Evolutionary conservation across 164 flowering plant species (phyloP).

Genomic region (Cinnamomum chago): DNA sequence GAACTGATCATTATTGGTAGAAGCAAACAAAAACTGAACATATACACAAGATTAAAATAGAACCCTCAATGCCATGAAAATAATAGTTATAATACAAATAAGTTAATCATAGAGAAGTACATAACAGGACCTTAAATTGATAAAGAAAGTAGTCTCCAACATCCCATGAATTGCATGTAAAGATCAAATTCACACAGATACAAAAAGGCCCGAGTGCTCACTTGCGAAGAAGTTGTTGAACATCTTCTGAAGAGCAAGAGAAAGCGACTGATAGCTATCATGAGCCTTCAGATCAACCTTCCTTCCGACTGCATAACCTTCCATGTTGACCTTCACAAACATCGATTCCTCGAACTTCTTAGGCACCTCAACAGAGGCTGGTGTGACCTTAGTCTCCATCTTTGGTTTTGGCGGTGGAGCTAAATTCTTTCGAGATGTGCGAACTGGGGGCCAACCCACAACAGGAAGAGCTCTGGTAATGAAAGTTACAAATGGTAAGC

Average conservation of each 20-base stretch:
- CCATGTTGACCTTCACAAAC: constrained; percentile 18
- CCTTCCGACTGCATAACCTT: constrained; percentile 16
- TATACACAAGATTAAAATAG: no score
- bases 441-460: constrained; percentile 19
- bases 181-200: no score
- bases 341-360: not conserved
- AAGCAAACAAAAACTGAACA: no score
- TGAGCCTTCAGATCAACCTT: constrained; percentile 16
- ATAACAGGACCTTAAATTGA: not conserved
- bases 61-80: not conserved
- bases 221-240: constrained; percentile 18
- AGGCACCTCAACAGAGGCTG: not conserved
- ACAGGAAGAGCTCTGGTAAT: constrained; percentile 16
- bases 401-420: not conserved
- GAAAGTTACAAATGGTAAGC: not conserved
- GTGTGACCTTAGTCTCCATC: constrained; percentile 3
- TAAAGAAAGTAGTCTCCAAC: not conserved
- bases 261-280: constrained; percentile 18
- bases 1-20: no score
- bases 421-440: constrained; percentile 12
- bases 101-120: not conserved
- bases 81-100: not conserved
- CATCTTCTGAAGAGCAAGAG: constrained; percentile 17
- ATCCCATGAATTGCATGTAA: not conserved
- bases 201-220: not conserved